A percentile compares a stretch with the other conserved stretches of the same genome.
These are phyloP conservation scores for Rhipidocladum racemiflorum DNA, from an alignment of 176 grass and related monocot genomes.

Conservation along the genomic window DNA sequence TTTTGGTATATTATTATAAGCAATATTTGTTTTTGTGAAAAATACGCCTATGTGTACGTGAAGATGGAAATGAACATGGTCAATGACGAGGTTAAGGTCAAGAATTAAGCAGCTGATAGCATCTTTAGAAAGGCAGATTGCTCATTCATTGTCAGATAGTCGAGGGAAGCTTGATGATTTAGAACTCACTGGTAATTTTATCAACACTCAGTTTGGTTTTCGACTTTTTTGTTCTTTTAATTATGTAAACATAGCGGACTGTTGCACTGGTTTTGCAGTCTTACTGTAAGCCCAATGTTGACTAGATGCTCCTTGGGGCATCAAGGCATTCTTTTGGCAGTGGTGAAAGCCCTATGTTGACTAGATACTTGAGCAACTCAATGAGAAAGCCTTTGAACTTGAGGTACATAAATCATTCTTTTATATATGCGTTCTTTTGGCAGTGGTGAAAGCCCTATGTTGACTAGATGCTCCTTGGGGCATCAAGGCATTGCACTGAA, in stretches of 20 bases:
- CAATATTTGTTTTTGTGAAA: conserved; percentile 2
- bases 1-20: conserved; percentile 25
- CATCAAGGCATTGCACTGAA: neutral
- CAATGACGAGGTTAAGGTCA: conserved; percentile 56
- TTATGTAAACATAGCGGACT: conserved; percentile 14
- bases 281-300: too few species aligned
- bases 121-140: conserved; percentile 65
- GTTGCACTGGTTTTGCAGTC: conserved; percentile 50
- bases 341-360: too few species aligned
- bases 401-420: conserved; percentile 42
- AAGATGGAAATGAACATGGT: conserved; percentile 73
- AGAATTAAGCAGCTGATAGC: conserved; percentile 66
- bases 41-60: conserved; percentile 23
- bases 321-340: too few species aligned
- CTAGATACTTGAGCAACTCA: conserved; percentile 63
- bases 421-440: neutral
- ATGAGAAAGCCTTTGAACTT: conserved; percentile 81
- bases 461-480: neutral
- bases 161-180: conserved; percentile 44
- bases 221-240: conserved; percentile 3
- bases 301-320: too few species aligned
- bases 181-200: conserved; percentile 43
- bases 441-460: neutral
- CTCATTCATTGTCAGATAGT: conserved; percentile 36
- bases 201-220: conserved; percentile 18